Evolutionary conservation across 2,329 filamentous ascomycete genomes (phyloP).

Genomic region (Aspergillus sp.): DNA sequence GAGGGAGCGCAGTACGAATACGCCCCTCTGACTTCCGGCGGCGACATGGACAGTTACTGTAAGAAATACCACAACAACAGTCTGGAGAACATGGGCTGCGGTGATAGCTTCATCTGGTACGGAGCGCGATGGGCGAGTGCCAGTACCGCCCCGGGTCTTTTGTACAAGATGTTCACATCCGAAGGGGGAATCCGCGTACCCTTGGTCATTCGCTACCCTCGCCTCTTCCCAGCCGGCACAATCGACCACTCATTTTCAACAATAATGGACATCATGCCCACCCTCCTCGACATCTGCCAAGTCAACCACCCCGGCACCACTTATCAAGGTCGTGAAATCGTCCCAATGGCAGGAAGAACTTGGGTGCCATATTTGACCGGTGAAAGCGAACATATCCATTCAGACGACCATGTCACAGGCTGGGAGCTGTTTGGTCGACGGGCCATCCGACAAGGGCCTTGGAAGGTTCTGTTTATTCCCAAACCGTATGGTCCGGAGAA

Average conservation of each 20-base stretch:
- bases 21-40: constrained; percentile 39
- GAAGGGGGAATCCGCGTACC: constrained; percentile 35
- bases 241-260: constrained; percentile 30
- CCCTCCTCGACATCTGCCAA: constrained; percentile 30
- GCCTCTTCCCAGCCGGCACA: constrained; percentile 5
- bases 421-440: constrained; percentile 32
- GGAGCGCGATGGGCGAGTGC: constrained; percentile 47
- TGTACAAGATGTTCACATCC: constrained; percentile 27
- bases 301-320: constrained; percentile 22
- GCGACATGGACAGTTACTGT: constrained; percentile 37
- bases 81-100: constrained; percentile 44
- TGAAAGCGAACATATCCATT: constrained; percentile 31
- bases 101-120: constrained; percentile 47
- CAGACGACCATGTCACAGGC: constrained; percentile 20
- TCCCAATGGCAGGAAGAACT: constrained; percentile 4
- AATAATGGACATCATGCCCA: constrained; percentile 35
- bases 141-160: constrained; percentile 35
- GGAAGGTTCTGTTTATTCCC: constrained; percentile 43
- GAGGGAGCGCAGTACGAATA: constrained; percentile 45
- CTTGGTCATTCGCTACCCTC: constrained; percentile 28
- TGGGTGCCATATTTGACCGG: constrained; percentile 14
- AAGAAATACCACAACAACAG: constrained; percentile 45
- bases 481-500: constrained; percentile 43
- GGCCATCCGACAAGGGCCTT: constrained; percentile 31
- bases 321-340: constrained; percentile 25